Evolutionary conservation across 805 yeast genomes (phyloP).

Genomic region (Yarrowia bubula): DNA sequence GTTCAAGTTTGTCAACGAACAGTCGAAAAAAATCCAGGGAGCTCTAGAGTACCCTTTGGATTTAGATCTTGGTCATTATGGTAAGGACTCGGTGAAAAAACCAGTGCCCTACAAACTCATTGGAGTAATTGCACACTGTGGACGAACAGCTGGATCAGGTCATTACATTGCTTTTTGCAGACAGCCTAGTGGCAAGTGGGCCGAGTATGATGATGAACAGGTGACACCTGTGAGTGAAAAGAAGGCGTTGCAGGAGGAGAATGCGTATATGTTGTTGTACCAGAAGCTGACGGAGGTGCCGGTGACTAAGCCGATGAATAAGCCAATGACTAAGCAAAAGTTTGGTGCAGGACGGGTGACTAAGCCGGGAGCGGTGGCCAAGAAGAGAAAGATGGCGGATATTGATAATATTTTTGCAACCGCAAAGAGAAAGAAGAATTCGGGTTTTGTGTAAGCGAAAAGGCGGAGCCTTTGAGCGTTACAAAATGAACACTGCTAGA

Average conservation of each 20-base stretch:
- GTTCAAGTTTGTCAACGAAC: constrained; percentile 68
- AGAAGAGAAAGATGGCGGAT: neutral
- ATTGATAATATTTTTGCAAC: constrained; percentile 24
- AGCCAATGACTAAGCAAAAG: neutral
- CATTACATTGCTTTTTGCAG: constrained; percentile 89
- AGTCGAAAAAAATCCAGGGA: constrained; percentile 76
- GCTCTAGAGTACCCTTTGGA: constrained; percentile 76
- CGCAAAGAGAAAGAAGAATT: constrained; percentile 6
- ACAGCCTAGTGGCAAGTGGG: constrained; percentile 92
- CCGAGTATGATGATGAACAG: constrained; percentile 90
- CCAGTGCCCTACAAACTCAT: constrained; percentile 67
- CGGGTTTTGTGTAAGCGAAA: neutral
- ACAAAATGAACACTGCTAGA: too few species aligned
- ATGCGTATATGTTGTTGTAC: constrained; percentile 88
- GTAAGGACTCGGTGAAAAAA: constrained; percentile 18
- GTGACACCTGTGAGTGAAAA: constrained; percentile 69
- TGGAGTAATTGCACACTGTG: constrained; percentile 90
- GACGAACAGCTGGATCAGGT: constrained; percentile 87
- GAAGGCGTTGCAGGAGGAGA: constrained; percentile 74
- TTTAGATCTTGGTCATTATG: constrained; percentile 65
- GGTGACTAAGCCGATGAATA: neutral
- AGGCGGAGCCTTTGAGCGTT: too few species aligned
- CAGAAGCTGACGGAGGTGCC: constrained; percentile 40
- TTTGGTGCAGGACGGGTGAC: neutral
- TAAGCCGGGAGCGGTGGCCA: neutral